A percentile compares a stretch with the other conserved stretches of the same genome.
Evolutionary conservation across 2,329 filamentous ascomycete genomes (phyloP).

Genomic region (Fonsecaea erecta): DNA sequence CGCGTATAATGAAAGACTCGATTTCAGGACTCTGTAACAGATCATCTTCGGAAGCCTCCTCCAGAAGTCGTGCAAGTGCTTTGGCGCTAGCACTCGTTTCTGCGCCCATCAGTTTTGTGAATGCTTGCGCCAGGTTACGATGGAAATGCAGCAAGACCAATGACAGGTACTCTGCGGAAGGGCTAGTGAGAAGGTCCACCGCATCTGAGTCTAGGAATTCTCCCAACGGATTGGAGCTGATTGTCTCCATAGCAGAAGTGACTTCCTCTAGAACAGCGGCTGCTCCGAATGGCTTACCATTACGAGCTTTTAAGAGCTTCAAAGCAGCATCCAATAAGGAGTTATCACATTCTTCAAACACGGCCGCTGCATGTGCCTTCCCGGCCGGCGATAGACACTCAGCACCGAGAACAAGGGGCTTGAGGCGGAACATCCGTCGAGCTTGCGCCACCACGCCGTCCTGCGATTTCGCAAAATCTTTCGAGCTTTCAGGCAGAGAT

Average conservation of each 20-base stretch:
- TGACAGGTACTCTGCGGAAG: slow-evolving; percentile 69
- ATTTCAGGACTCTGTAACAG: slow-evolving; percentile 15
- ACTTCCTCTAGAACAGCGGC: slow-evolving; percentile 62
- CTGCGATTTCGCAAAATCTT: slow-evolving; percentile 75
- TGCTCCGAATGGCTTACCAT: slow-evolving; percentile 71
- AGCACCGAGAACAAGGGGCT: slow-evolving; percentile 33
- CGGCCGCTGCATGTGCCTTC: slow-evolving; percentile 25
- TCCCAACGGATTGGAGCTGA: slow-evolving; percentile 4
- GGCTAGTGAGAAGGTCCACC: slow-evolving; percentile 65
- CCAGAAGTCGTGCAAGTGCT: slow-evolving; percentile 21
- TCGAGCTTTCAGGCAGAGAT: slow-evolving; percentile 80
- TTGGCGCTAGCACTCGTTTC: slow-evolving; percentile 37
- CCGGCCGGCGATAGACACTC: slow-evolving; percentile 3
- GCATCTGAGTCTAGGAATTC: slow-evolving; percentile 62
- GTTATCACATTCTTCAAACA: slow-evolving; percentile 20
- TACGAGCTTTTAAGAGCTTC: slow-evolving; percentile 56
- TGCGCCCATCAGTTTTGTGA: slow-evolving; percentile 43
- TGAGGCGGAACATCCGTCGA: slow-evolving; percentile 68
- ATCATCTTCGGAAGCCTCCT: slow-evolving; percentile 18
- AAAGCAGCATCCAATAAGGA: slow-evolving; percentile 54
- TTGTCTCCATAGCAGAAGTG: slow-evolving; percentile 46
- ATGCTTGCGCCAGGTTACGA: slow-evolving; percentile 42
- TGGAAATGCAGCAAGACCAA: slow-evolving; percentile 63
- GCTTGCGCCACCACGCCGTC: slow-evolving; percentile 68
- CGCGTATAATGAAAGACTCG: slow-evolving; percentile 43